Percentiles rank a stretch among this genome's conserved stretches.
Conservation (phyloP, 2,329 filamentous ascomycete species). For the Verticillium albo-atrum region DNA sequence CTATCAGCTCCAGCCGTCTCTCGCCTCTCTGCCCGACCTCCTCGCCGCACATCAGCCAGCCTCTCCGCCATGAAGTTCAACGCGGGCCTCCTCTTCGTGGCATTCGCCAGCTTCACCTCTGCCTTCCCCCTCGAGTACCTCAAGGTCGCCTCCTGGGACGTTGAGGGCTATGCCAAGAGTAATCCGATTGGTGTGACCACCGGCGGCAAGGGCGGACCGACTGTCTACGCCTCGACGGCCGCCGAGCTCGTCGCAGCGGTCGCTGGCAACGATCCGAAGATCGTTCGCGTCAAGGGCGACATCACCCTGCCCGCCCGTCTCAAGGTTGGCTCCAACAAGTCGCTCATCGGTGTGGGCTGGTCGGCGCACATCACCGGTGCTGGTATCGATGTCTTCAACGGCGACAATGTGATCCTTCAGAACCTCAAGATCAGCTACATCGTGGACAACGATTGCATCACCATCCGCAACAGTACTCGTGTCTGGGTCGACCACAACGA, state of each 20-base stretch:
- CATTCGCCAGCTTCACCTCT: constrained; percentile 1
- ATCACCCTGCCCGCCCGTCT: constrained; percentile 36
- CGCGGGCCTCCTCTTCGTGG: background rate
- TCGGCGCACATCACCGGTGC: constrained; percentile 29
- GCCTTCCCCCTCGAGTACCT: constrained; percentile 15
- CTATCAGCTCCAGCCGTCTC: background rate
- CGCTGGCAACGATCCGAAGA: constrained; percentile 31
- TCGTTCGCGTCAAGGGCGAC: constrained; percentile 36
- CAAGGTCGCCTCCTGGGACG: constrained; percentile 17
- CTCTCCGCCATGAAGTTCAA: constrained; percentile 6
- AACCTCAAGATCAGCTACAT: constrained; percentile 32
- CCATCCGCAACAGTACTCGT: constrained; percentile 36
- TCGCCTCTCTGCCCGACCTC: background rate
- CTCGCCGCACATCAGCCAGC: background rate
- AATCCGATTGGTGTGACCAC: constrained; percentile 33
- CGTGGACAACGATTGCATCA: constrained; percentile 35
- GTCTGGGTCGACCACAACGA: constrained; percentile 46
- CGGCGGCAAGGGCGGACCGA: constrained; percentile 39
- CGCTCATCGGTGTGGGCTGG: constrained; percentile 29
- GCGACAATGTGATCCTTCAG: constrained; percentile 34
- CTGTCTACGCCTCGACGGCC: constrained; percentile 37
- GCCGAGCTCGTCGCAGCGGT: constrained; percentile 40
- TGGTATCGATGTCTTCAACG: constrained; percentile 28
- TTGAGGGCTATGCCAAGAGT: constrained; percentile 19
- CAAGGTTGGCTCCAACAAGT: constrained; percentile 40